Base-by-base conservation (phyloP, 768 basidiomycete genomes). In the Auricularia sp. region DNA sequence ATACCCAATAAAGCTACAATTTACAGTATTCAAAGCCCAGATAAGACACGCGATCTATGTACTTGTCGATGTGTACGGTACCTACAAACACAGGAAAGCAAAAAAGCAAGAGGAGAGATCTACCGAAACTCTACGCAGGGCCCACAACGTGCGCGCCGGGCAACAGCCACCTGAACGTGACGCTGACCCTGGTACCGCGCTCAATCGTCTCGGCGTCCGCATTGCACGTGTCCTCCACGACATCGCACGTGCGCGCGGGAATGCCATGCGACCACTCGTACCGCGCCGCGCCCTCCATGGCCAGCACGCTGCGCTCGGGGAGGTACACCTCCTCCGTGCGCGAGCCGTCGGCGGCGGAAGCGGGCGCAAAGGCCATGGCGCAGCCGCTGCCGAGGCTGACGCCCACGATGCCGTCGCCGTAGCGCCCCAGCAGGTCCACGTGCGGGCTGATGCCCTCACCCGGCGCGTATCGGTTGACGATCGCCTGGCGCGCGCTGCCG, bases 261-360 rank as follows among this genome's bases (percentile, higher is more conserved):
- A 98, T 98, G 3, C 90, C 95, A 74, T 98, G 95, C 8, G 84
- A 85, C 92, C 93, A 98, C 2, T 76, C 74, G 74, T 92, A 97
- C 45, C 95, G 83, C 14, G 95, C 92, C 39, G 89, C 88, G 39
- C 84, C 86, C 3, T 86, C 84, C 66, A 98, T 78, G 59, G 94
- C 85, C 65, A 95, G 78, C 24, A 96, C 76, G 66, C 88, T 90
- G 61, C 90, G 76, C 63, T 85, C 83, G 0, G 91, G 88, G 18
- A 98, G 81, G 73, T 89, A 91, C 34, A 94, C 67, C 62, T 87
- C 80, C 70, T 77, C 68, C 24, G 1, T 29, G 56, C 44, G 36
- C 24, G 51, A 13, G 37, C 21, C 42, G 10, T 37, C 66, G 18
- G 18, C 61, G 37, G 62, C 42, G 8, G 45, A 71, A 35, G 72